phyloP scores from a whole-genome alignment of 1,284 basidiomycete genomes.

The Malassezia slooffiae region DNA sequence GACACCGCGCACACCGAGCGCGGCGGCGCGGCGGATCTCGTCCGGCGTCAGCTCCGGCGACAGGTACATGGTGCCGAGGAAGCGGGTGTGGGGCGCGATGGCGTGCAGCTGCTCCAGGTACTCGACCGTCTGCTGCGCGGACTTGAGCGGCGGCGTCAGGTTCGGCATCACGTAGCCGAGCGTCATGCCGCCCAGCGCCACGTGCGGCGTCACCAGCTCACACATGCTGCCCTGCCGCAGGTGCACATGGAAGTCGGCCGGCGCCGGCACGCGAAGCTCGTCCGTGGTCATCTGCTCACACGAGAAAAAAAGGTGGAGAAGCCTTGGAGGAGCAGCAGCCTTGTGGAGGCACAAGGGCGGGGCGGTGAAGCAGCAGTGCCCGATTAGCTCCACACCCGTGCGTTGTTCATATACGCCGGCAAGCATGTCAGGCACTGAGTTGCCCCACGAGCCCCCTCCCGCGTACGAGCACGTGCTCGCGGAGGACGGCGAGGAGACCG shows the following conservation, averaged over 20 bases:
- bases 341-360: too few relatives aligned
- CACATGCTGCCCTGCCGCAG: slow-evolving; percentile 70
- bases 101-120: slow-evolving; percentile 67
- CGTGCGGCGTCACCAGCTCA: slow-evolving; percentile 77
- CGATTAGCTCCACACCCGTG: too few relatives aligned
- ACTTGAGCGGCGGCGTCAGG: slow-evolving; percentile 80
- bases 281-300: too few relatives aligned
- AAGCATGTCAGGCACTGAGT: too few relatives aligned
- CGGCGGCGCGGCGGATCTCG: slow-evolving; percentile 69
- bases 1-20: slow-evolving; percentile 55
- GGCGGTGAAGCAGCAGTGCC: too few relatives aligned
- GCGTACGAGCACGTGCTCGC: too few relatives aligned
- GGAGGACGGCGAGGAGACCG: too few relatives aligned
- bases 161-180: slow-evolving; percentile 99
- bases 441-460: too few relatives aligned
- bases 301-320: too few relatives aligned
- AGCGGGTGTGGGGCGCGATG: slow-evolving; percentile 69
- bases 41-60: slow-evolving; percentile 78
- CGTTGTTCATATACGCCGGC: too few relatives aligned
- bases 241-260: slow-evolving; percentile 75
- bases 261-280: slow-evolving; percentile 22
- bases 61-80: slow-evolving; percentile 92
- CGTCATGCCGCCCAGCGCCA: slow-evolving; percentile 73
- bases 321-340: too few relatives aligned
- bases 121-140: slow-evolving; percentile 65